Evolutionary conservation across 805 yeast genomes (phyloP).

Genomic region (Saccharomyces mikatae): DNA sequence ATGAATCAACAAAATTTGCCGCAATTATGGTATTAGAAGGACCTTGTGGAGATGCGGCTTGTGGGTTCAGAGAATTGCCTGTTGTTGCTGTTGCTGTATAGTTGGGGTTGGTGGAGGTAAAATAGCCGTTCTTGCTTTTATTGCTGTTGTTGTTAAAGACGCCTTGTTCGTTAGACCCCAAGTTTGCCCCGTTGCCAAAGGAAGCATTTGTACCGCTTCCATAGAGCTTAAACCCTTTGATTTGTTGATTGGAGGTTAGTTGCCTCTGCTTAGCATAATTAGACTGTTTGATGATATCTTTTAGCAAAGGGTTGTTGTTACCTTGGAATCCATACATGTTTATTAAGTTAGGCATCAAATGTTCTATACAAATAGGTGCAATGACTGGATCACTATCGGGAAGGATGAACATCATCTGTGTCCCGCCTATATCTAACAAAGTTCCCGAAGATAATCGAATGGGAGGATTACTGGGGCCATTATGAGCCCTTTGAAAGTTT

Average conservation of each 20-base stretch:
- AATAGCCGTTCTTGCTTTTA: background rate
- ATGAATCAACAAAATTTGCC: background rate
- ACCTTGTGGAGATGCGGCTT: background rate
- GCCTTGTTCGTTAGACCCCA: slow-evolving; percentile 3
- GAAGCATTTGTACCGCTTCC: slow-evolving; percentile 12
- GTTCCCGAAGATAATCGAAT: slow-evolving; percentile 77
- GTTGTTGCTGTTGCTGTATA: slow-evolving; percentile 9
- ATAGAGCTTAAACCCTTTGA: slow-evolving; percentile 29
- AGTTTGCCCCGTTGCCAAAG: slow-evolving; percentile 51
- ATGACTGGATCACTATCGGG: slow-evolving; percentile 81
- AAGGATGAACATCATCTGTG: slow-evolving; percentile 96
- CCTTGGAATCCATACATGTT: slow-evolving; percentile 16
- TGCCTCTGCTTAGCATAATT: slow-evolving; percentile 12
- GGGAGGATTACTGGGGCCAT: slow-evolving; percentile 40
- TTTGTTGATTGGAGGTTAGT: slow-evolving; percentile 6
- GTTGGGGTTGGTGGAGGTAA: background rate
- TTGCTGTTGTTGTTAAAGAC: slow-evolving; percentile 5
- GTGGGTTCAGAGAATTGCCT: slow-evolving; percentile 2
- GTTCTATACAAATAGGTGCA: slow-evolving; percentile 33
- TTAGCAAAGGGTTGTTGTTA: slow-evolving; percentile 16
- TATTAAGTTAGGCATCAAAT: slow-evolving; percentile 28
- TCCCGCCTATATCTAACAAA: slow-evolving; percentile 88
- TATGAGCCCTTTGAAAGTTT: slow-evolving; percentile 47
- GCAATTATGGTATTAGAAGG: background rate
- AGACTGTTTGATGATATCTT: slow-evolving; percentile 20